Evolutionary conservation across 768 basidiomycete genomes (phyloP), one percentile per base, ranked within the genome.

Genomic region (Multifurca ochricompacta): DNA sequence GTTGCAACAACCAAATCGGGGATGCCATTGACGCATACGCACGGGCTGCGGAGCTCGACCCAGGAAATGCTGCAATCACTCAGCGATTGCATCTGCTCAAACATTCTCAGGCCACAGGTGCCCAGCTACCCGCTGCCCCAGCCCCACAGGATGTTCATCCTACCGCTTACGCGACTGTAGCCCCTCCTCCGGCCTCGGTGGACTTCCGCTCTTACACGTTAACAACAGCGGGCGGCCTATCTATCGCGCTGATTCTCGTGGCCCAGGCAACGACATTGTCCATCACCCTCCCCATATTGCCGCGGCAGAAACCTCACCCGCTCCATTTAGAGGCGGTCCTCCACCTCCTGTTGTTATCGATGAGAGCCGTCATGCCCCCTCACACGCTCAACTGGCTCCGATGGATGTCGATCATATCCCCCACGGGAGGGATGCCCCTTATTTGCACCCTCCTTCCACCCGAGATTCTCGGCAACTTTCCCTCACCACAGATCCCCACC

Each of bases 1-100:
- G 87, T 61, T 99, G 95, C 76, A 98, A 98, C 73, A 97, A 98
- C 66, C 96, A 99, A 70, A 91, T 98, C 66, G 87, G 87, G 34
- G 96, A 99, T 68, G 96, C 96, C 28, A 97, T 98, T 66, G 95
- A 99, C 62, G 96, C 96, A 2, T 99, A 99, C 65, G 90, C 91
- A 10, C 82, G 95, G 32, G 96, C 95, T 0, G 84, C 85, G 54
- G 94, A 98, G 68, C 83, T 98, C 42, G 96, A 98, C 66, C 91
- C 94, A 0, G 71, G 69, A 53, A 98, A 98, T 65, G 71, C 74
- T 39, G 80, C 85, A 27, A 94, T 98, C 68, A 81, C 86, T 27
- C 83, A 87, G 58, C 80, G 94, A 1, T 71, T 97, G 16, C 76
- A 80, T 62, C 69, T 96, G 8, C 69, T 97, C 53, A 85, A 82